A percentile compares a stretch with the other conserved stretches of the same genome.
Conservation (phyloP, 73 alveolate genomes). For the Paramecium caudatum region DNA sequence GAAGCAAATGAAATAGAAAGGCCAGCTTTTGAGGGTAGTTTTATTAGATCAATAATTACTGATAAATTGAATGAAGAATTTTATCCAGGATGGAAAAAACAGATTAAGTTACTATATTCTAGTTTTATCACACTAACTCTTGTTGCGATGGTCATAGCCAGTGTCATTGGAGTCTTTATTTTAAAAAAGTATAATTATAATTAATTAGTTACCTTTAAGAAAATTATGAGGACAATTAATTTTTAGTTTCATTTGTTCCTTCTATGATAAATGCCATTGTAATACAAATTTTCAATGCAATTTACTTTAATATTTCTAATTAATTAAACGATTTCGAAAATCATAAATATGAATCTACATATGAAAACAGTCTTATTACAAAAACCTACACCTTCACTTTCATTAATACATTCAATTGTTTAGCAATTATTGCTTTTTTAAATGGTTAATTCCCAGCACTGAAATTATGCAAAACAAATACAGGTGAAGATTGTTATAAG, state of each 20-base stretch:
- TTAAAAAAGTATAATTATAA: slow-evolving; percentile 8
- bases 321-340: slow-evolving; percentile 66
- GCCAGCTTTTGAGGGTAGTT: slow-evolving; percentile 77
- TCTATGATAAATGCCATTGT: slow-evolving; percentile 62
- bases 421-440: slow-evolving; percentile 84
- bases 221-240: neutral
- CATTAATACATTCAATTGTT: slow-evolving; percentile 80
- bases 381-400: slow-evolving; percentile 60
- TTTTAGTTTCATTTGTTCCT: slow-evolving; percentile 45
- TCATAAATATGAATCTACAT: slow-evolving; percentile 63
- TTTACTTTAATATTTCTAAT: slow-evolving; percentile 52
- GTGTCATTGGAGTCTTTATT: slow-evolving; percentile 61
- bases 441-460: slow-evolving; percentile 31
- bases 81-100: slow-evolving; percentile 39
- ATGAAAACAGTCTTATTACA: slow-evolving; percentile 64
- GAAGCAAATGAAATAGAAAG: slow-evolving; percentile 74
- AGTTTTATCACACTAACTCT: neutral
- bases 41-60: slow-evolving; percentile 57
- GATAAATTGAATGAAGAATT: slow-evolving; percentile 74
- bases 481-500: slow-evolving; percentile 60
- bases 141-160: slow-evolving; percentile 37
- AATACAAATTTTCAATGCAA: slow-evolving; percentile 59
- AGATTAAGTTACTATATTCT: slow-evolving; percentile 1
- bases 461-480: slow-evolving; percentile 2
- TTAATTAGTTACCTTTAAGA: slow-evolving; percentile 46